Conservation (phyloP, 1,139 yeast genomes). For the Candida freyschussii region DNA sequence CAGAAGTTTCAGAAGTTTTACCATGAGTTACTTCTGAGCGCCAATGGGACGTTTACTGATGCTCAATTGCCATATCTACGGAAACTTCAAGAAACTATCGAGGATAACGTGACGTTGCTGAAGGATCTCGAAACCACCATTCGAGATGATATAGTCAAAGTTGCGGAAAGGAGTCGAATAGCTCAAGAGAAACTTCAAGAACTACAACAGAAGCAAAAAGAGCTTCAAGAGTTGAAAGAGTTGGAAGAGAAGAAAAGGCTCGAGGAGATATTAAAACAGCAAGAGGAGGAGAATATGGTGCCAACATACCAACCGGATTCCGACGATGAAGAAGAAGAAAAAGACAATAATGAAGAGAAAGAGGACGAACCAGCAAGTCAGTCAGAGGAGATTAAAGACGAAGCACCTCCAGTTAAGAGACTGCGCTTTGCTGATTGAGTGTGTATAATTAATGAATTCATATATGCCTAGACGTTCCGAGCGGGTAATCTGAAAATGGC, state of each 20-base stretch:
- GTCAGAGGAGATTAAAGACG: too few species aligned
- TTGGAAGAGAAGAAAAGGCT: slow-evolving; percentile 15
- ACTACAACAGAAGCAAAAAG: slow-evolving; percentile 7
- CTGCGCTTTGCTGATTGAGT: too few species aligned
- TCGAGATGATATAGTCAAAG: slow-evolving; percentile 11
- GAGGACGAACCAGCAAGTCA: too few species aligned
- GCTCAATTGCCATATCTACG: slow-evolving; percentile 12
- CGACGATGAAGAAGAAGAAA: slow-evolving; percentile 10
- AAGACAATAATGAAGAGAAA: slow-evolving; percentile 7
- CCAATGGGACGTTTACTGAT: slow-evolving; percentile 16
- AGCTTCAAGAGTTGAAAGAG: slow-evolving; percentile 14
- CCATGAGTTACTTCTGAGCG: slow-evolving; percentile 16
- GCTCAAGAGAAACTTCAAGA: slow-evolving; percentile 10
- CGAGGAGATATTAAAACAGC: slow-evolving; percentile 14
- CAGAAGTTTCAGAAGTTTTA: slow-evolving; percentile 20
- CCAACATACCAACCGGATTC: slow-evolving; percentile 25
- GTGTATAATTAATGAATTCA: too few species aligned
- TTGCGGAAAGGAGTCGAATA: slow-evolving; percentile 6
- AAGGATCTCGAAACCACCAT: slow-evolving; percentile 10
- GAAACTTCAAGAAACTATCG: slow-evolving; percentile 4
- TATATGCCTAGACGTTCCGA: too few species aligned
- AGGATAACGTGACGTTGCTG: slow-evolving; percentile 12
- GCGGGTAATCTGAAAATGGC: too few species aligned
- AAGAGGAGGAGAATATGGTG: slow-evolving; percentile 17
- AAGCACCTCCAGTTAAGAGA: too few species aligned